These are phyloP conservation scores for Penicillium arizonense DNA, from an alignment of 495 filamentous ascomycete genomes.

Conservation along the genomic window DNA sequence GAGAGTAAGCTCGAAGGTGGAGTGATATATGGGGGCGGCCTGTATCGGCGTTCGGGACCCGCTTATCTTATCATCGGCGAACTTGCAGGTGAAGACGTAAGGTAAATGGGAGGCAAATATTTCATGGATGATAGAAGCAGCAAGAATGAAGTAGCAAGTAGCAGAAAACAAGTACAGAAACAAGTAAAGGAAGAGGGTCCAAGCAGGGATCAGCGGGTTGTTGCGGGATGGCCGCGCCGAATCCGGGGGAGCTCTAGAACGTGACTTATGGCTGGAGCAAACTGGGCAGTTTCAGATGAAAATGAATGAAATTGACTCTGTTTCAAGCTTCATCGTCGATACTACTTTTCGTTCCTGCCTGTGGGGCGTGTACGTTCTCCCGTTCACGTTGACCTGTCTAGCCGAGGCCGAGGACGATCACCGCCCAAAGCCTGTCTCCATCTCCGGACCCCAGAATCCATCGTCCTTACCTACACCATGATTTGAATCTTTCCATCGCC, in stretches of 20 bases:
- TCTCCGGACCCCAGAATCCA: conserved; percentile 11
- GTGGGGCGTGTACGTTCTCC: neutral
- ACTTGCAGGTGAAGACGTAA: neutral
- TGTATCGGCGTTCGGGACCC: conserved; percentile 26
- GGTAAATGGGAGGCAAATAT: neutral
- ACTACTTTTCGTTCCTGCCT: too few species aligned
- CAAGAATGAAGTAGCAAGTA: neutral
- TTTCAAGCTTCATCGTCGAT: neutral
- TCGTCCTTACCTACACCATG: conserved; percentile 11
- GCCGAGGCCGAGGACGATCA: conserved; percentile 35
- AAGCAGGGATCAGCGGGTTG: neutral
- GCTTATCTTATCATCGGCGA: conserved; percentile 22
- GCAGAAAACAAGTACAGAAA: neutral
- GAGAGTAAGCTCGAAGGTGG: conserved; percentile 1
- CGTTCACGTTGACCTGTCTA: conserved; percentile 17
- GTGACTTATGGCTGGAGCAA: neutral
- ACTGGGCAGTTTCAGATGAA: neutral
- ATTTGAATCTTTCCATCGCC: neutral
- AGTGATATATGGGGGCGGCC: conserved; percentile 15
- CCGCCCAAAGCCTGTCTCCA: conserved; percentile 20
- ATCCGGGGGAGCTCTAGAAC: conserved; percentile 9
- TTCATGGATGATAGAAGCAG: neutral
- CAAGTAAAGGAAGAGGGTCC: neutral
- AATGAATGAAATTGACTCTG: neutral
- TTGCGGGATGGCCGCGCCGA: conserved; percentile 6